Base-by-base conservation (phyloP, 768 basidiomycete species). In the Lactarius sp. region DNA sequence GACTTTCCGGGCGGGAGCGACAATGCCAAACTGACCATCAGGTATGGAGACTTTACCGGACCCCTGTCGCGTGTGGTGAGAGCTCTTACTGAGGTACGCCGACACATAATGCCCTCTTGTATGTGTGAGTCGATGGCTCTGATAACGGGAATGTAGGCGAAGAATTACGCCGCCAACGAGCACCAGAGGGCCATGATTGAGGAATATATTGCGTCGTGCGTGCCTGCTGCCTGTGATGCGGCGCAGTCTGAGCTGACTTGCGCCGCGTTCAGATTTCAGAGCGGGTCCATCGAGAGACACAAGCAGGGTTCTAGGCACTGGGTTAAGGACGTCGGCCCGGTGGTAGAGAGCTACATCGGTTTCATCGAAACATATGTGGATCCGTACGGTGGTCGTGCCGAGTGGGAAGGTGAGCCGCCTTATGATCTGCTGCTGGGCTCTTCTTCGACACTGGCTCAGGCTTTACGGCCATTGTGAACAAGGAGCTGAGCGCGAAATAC, bases 391-490 rank as follows among this genome's bases (percentile, higher is more conserved):
- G 87, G 83, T n/a, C 84, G 93, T 56, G 93, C 93, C 0, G 93
- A 94, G 73, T 94, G 92, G 92, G 92, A 94, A 83, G 92, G 90
- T 85, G 60, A 41, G 69, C 59, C 7, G 2, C 54, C 60, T 49
- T 52, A 31, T 33, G 49, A 58, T 42, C 41, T 54, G 36, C 14
- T 22, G 1, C 5, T 13, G 5, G 18, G 22, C 37, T 10, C 7
- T 27, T 18, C n/a, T 20, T 56, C 31, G 27, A 56, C 27, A 10
- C n/a, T 7, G 31, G n/a, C 4, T 39, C 66, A 90, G 89, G 90
- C 36, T 94, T 94, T 72, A 91, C 91, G 39, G 92, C 91, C 6
- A 88, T 93, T 65, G 91, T 94, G 52, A 84, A 94, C 79, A 94
- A 94, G 74, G 77, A 82, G 62, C 80, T 93, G 51, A 90, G 88